Evolutionary conservation across 148 eudicot genomes (phyloP), one percentile per base, ranked within the genome.

Genomic region (Vaccinium myrtillus): DNA sequence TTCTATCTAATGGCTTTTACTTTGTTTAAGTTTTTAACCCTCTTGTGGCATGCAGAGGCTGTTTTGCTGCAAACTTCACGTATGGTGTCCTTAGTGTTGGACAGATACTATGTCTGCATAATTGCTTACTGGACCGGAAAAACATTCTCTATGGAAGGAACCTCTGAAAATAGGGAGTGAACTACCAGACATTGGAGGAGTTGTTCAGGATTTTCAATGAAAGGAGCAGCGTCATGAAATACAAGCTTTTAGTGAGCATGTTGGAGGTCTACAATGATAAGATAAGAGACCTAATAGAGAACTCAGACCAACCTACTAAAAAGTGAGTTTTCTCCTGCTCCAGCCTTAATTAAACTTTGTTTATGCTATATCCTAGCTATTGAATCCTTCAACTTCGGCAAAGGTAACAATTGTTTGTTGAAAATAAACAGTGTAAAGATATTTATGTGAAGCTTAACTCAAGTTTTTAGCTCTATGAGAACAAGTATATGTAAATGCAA

Each of bases 51-150:
- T 92, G 83, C 95, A 97, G 99, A 94, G 89, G 92, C 86, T 58
- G 94, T 97, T 75, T 97, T 97, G 80, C 84, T 73, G 1, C 90
- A 92, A 85, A 95, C 98, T 51, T 87, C 88, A 70, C 93, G 96
- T 7, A 86, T 95, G 59, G 95, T 97, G 70, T 91, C 93, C 78
- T 97, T 98, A 36, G 98, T 95, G 39, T 88, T 95, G 84, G 96
- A 94, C 87, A 95, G 95, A 82, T 97, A 90, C 89, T 95, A 97
- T 83, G 99, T 95, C 65, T 97, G 99, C 86, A 97, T 97, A 75
- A 94, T 97, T 88, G 99, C 99, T 21, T 97, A 97, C 99, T 70
- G 99, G 79, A 95, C 99, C 2, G 99, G 99, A 21, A 97, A 97
- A 87, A 97, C 99, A 51, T 97, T 92, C 86, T 94, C 99, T 0